Base-by-base conservation (phyloP, 352 stramenopile genomes). In the Phytophthora brassicae region DNA sequence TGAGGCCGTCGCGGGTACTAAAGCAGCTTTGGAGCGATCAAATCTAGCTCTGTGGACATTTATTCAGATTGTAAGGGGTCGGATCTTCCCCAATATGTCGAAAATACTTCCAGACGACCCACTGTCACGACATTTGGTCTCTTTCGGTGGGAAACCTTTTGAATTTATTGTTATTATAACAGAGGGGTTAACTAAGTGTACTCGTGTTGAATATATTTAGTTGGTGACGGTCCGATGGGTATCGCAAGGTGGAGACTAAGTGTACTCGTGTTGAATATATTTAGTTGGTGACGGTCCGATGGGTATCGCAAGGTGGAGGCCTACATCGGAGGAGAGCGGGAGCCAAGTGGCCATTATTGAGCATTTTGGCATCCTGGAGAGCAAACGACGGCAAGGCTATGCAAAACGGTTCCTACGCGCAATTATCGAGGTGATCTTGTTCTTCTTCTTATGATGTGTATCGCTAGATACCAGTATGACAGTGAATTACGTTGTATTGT, bases 201-300 rank as follows among this genome's bases (percentile, higher is more conserved):
- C 44, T 61, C 49, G 22, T 19, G 22, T 46, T 24, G 50, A 19
- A 59, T 20, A 24, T 46, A 11, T 48, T 14, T 50, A 91, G 84
- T 93, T 56, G 84, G 84, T 6, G 84, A 93, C 62, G 78, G 70
- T 41, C 84, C 84, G 4, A 86, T 91, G 17, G 84, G 70, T 26
- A 68, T 81, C 3, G 74, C 75, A 17, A 66, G 80, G 12, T 93
- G 81, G 80, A 60, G 71, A 17, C 31, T 39, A 60, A 19, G 20
- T 65, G 48, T 53, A 33, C 44, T 61, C 49, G 22, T 19, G 22
- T 46, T 24, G 50, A 19, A 59, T 20, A 24, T 46, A 11, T 48
- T 14, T 50, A 91, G 84, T 93, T 56, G 84, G 84, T 6, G 84
- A 93, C 62, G 78, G 70, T 41, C 84, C 84, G 4, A 86, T 91